These are phyloP conservation scores for Suhomyces bribrorum DNA, from an alignment of 1,139 yeast genomes.

Conservation along the genomic window DNA sequence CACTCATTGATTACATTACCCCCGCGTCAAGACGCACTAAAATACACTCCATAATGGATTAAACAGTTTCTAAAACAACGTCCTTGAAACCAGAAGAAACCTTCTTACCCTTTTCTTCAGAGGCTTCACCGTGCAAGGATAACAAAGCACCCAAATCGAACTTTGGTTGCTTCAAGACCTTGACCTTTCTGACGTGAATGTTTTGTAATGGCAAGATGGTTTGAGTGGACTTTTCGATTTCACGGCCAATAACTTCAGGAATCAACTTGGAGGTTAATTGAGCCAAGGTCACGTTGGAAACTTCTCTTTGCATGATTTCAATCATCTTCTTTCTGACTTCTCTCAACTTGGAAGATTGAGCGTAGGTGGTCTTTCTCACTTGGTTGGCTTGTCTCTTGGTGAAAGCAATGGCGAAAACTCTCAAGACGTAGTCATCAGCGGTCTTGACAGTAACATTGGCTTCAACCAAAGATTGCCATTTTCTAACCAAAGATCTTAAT, in stretches of 20 bases:
- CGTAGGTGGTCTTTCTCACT: constrained; percentile 53
- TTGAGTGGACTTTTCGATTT: constrained; percentile 54
- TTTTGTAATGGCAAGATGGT: constrained; percentile 54
- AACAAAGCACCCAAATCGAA: constrained; percentile 54
- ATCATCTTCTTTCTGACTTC: constrained; percentile 54
- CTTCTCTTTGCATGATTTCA: constrained; percentile 56
- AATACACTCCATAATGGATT: constrained; percentile 12
- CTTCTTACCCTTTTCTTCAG: constrained; percentile 55
- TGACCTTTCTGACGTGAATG: constrained; percentile 55
- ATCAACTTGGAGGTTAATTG: constrained; percentile 54
- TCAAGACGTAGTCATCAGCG: constrained; percentile 51
- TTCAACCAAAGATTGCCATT: constrained; percentile 56
- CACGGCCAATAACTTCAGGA: constrained; percentile 56
- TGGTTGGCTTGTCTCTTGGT: constrained; percentile 56
- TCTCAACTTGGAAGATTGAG: constrained; percentile 53
- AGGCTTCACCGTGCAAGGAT: constrained; percentile 54
- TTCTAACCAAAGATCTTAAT: constrained; percentile 54
- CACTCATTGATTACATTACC: neutral
- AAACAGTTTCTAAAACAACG: constrained; percentile 46
- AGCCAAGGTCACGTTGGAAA: constrained; percentile 50
- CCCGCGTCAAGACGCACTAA: constrained; percentile 2
- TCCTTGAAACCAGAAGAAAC: constrained; percentile 53
- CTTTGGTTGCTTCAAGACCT: constrained; percentile 54
- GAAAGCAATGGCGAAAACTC: constrained; percentile 55
- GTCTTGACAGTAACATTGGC: constrained; percentile 55